These are phyloP conservation scores for Podila minutissima DNA, from an alignment of 192 early-diverging fungal genomes.

Conservation along the genomic window DNA sequence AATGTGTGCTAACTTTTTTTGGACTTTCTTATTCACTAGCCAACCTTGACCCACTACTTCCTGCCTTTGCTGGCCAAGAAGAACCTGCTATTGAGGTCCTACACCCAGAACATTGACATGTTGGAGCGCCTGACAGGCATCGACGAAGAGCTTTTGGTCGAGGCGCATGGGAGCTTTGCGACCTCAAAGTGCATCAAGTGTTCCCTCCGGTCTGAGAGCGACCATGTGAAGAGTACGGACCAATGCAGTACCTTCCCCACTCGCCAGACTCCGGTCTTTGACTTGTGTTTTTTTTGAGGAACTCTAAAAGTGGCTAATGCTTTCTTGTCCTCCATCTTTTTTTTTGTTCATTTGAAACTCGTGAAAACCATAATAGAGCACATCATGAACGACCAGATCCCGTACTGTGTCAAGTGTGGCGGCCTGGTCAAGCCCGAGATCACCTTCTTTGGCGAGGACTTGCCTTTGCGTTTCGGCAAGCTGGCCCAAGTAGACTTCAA, in stretches of 20 bases:
- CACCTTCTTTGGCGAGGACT: constrained; percentile 93
- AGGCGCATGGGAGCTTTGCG: constrained; percentile 96
- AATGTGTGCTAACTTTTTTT: too few relatives aligned
- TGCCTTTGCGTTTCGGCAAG: constrained; percentile 81
- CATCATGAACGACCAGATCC: constrained; percentile 69
- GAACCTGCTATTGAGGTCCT: constrained; percentile 79
- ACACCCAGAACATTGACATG: constrained; percentile 98
- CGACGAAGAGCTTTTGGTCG: constrained; percentile 74
- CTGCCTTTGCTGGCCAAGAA: constrained; percentile 79
- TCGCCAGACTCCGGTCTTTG: too few relatives aligned
- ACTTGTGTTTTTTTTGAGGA: too few relatives aligned
- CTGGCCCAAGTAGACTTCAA: constrained; percentile 67
- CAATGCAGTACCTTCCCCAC: too few relatives aligned
- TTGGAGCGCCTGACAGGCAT: constrained; percentile 90
- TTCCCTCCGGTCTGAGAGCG: constrained; percentile 47
- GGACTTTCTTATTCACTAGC: constrained; percentile 47
- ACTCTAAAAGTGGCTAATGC: background rate
- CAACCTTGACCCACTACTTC: constrained; percentile 91
- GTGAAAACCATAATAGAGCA: constrained; percentile 22
- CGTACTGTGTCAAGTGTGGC: constrained; percentile 75
- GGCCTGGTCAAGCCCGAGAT: constrained; percentile 93
- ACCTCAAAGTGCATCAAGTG: constrained; percentile 81
- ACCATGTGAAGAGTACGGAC: constrained; percentile 40
- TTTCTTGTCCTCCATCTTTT: background rate
- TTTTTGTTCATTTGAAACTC: background rate